phyloP scores from a whole-genome alignment of 2,329 filamentous ascomycete species.

The Dothistroma pini region DNA sequence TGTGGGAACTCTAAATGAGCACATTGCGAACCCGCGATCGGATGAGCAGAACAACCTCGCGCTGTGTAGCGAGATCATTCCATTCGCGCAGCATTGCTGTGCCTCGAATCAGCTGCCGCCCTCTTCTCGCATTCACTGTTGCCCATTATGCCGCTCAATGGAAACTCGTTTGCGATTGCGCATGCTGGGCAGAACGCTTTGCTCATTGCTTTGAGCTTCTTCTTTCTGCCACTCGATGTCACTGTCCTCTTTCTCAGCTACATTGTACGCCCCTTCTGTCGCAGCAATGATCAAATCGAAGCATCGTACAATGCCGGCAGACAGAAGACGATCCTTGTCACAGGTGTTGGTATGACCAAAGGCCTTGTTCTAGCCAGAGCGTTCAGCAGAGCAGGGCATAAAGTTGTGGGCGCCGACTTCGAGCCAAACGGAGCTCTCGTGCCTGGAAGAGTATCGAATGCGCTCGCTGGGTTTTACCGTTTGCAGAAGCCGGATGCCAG shows the following conservation, averaged over 20 bases:
- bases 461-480: constrained; percentile 55
- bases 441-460: constrained; percentile 56
- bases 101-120: neutral
- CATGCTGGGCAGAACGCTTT: constrained; percentile 49
- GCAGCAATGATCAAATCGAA: neutral
- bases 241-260: constrained; percentile 40
- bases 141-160: constrained; percentile 34
- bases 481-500: constrained; percentile 36
- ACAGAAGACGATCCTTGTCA: constrained; percentile 62
- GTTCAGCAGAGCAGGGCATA: constrained; percentile 60
- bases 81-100: neutral
- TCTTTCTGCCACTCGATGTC: constrained; percentile 51
- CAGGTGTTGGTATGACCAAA: constrained; percentile 69
- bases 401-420: constrained; percentile 69
- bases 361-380: constrained; percentile 63
- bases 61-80: neutral
- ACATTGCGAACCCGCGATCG: neutral
- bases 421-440: constrained; percentile 42
- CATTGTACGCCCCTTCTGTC: neutral
- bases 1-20: neutral
- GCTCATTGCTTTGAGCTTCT: constrained; percentile 43
- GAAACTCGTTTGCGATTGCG: constrained; percentile 31
- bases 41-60: neutral
- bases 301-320: constrained; percentile 14
- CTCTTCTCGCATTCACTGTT: neutral